phyloP scores from a whole-genome alignment of 805 yeast genomes.

The Starmerella potacharoeniae region DNA sequence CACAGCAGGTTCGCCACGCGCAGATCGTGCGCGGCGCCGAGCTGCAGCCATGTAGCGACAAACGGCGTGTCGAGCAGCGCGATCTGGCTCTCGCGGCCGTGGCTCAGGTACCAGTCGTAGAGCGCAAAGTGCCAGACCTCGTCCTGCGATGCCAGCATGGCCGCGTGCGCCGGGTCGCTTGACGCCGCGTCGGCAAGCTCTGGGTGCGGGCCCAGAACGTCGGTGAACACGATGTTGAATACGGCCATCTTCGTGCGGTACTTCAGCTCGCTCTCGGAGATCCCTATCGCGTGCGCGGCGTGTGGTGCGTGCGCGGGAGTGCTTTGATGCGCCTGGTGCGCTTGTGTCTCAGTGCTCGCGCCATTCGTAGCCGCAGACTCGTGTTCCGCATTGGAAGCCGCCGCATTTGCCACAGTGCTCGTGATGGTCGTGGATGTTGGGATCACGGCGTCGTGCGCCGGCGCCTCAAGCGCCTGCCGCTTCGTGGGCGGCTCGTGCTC shows the following conservation, averaged over 20 bases:
- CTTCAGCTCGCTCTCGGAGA: conserved; percentile 28
- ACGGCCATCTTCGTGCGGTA: conserved; percentile 46
- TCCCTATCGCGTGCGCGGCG: background rate
- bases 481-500: conserved; percentile 3
- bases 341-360: too few relatives aligned
- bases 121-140: conserved; percentile 82
- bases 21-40: conserved; percentile 40
- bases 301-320: background rate
- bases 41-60: conserved; percentile 60
- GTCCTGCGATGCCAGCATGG: conserved; percentile 65
- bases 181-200: conserved; percentile 49
- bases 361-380: background rate
- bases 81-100: conserved; percentile 65
- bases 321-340: background rate
- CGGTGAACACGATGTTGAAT: conserved; percentile 58
- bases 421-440: background rate
- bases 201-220: conserved; percentile 45
- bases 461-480: background rate
- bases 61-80: conserved; percentile 73
- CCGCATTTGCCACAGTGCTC: background rate
- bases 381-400: background rate
- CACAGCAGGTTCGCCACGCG: conserved; percentile 74
- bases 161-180: conserved; percentile 50
- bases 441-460: background rate
- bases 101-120: conserved; percentile 81